Conservation (phyloP, 2,329 filamentous ascomycete genomes). For the Aspergillus carbonarius region DNA sequence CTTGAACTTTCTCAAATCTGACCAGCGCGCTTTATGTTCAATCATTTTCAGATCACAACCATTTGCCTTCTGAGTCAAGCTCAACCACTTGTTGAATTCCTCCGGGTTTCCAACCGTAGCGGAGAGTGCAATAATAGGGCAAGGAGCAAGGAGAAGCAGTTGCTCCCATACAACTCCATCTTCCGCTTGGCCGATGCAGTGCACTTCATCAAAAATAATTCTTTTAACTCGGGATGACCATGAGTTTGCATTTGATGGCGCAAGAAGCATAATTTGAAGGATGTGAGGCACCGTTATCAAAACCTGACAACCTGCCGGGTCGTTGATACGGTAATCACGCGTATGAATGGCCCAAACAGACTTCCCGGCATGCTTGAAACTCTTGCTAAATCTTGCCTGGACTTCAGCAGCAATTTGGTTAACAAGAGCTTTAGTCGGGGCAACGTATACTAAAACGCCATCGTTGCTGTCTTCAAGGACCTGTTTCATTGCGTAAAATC, state of each 20-base stretch:
- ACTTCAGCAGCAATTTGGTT: slow-evolving; percentile 82
- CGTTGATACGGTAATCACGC: slow-evolving; percentile 72
- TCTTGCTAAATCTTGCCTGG: slow-evolving; percentile 71
- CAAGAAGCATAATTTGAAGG: slow-evolving; percentile 73
- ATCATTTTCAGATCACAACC: slow-evolving; percentile 67
- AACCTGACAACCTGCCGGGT: slow-evolving; percentile 69
- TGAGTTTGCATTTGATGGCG: slow-evolving; percentile 62
- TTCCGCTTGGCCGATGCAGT: slow-evolving; percentile 74
- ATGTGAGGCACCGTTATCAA: slow-evolving; percentile 77
- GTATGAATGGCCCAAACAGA: slow-evolving; percentile 80
- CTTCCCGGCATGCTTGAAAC: slow-evolving; percentile 57
- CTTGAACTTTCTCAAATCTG: slow-evolving; percentile 72
- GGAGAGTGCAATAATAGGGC: slow-evolving; percentile 75
- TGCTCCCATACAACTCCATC: slow-evolving; percentile 80
- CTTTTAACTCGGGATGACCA: slow-evolving; percentile 69
- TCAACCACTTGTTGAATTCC: slow-evolving; percentile 69
- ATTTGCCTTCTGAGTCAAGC: slow-evolving; percentile 61
- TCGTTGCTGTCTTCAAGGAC: slow-evolving; percentile 67
- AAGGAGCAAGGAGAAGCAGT: slow-evolving; percentile 69
- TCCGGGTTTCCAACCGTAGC: slow-evolving; percentile 75
- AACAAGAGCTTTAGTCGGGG: slow-evolving; percentile 77
- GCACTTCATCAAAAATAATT: slow-evolving; percentile 81
- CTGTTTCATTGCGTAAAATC: slow-evolving; percentile 79
- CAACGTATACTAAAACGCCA: slow-evolving; percentile 73
- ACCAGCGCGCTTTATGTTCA: slow-evolving; percentile 68